Evolutionary conservation across 2,329 filamentous ascomycete species (phyloP), one percentile per base, ranked within the genome.

Genomic region (Xylariaceae sp.): DNA sequence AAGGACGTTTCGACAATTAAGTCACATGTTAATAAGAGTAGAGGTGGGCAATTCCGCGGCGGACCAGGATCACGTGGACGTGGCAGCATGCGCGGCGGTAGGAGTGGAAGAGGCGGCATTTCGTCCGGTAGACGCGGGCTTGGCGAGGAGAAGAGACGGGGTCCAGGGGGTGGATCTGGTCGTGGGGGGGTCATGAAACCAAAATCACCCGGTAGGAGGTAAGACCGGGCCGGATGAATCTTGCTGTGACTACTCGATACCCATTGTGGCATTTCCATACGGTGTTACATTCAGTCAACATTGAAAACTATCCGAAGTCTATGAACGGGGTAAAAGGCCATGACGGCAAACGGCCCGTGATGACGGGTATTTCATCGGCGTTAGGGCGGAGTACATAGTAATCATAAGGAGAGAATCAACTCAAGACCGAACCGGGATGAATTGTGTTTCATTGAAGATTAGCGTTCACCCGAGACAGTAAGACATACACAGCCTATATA

Each of bases 1-100:
- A 75, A 74, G 70, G 62, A 76, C 63, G 59, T 76, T 67, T 68
- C 76, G 37, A 73, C 72, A 32, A 73, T 84, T 60, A 81, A 80
- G 71, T 77, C 74, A 58, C 74, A 75, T 51, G 71, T 78, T 26
- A 71, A 70, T 34, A 68, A 62, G 51, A 61, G 58, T 47, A 61
- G 57, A 59, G 67, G 65, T 3, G 63, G 53, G n/a, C 49, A 52
- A 13, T 54, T 59, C 48, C 62, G 63, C 16, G 67, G 67, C 3
- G 59, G 52, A 29, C 58, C 60, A 30, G 54, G 57, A 42, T n/a
- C 18, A 10, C 50, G 62, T 15, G 57, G 58, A 7, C 45, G 61
- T 15, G 54, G 60, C 16, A 54, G 57, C 57, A 63, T 58, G 3
- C 56, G 58, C 10, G 61, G 61, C 65, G 61, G 67, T 13, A 65